Percentiles rank a stretch among this genome's conserved stretches.
phyloP scores from a whole-genome alignment of 2,329 filamentous ascomycete genomes.

The Colletotrichum neosansevieriae region DNA sequence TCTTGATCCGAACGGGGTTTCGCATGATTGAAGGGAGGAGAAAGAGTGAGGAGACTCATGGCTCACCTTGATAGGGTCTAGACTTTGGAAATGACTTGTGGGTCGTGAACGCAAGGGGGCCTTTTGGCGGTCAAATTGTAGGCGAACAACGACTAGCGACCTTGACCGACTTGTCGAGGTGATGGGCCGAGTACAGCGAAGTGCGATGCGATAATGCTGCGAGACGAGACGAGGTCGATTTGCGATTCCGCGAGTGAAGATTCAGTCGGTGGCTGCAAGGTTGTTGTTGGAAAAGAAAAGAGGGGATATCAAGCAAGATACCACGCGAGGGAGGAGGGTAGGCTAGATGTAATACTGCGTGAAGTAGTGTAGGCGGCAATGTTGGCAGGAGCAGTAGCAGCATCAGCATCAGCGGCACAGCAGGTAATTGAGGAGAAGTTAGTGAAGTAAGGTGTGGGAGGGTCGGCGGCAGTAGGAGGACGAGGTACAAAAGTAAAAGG shows the following conservation, averaged over 20 bases:
- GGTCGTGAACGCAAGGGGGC: slow-evolving; percentile 42
- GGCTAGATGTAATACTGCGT: slow-evolving; percentile 33
- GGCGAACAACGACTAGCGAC: slow-evolving; percentile 20
- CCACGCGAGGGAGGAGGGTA: slow-evolving; percentile 40
- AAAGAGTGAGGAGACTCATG: slow-evolving; percentile 38
- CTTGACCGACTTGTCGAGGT: slow-evolving; percentile 25
- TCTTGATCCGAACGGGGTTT: slow-evolving; percentile 26
- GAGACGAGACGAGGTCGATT: background rate
- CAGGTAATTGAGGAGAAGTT: slow-evolving; percentile 15
- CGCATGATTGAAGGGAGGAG: slow-evolving; percentile 41
- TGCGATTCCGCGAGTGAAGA: slow-evolving; percentile 16
- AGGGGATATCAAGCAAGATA: slow-evolving; percentile 39
- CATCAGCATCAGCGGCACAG: slow-evolving; percentile 19
- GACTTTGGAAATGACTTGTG: slow-evolving; percentile 42
- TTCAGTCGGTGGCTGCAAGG: slow-evolving; percentile 31
- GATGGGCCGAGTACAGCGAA: background rate
- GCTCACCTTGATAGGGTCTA: slow-evolving; percentile 41
- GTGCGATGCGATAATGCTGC: slow-evolving; percentile 2
- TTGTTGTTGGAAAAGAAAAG: slow-evolving; percentile 36
- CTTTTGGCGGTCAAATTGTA: slow-evolving; percentile 39
- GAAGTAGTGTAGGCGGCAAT: slow-evolving; percentile 14
- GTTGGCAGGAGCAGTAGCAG: slow-evolving; percentile 4
- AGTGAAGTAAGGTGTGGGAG: slow-evolving; percentile 23
- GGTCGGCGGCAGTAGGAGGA: slow-evolving; percentile 35
- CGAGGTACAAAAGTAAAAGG: slow-evolving; percentile 10